Percentiles rank a stretch among this genome's conserved stretches.
phyloP scores from a whole-genome alignment of 1,284 basidiomycete species.

The Sanghuangporus sanghuang region DNA sequence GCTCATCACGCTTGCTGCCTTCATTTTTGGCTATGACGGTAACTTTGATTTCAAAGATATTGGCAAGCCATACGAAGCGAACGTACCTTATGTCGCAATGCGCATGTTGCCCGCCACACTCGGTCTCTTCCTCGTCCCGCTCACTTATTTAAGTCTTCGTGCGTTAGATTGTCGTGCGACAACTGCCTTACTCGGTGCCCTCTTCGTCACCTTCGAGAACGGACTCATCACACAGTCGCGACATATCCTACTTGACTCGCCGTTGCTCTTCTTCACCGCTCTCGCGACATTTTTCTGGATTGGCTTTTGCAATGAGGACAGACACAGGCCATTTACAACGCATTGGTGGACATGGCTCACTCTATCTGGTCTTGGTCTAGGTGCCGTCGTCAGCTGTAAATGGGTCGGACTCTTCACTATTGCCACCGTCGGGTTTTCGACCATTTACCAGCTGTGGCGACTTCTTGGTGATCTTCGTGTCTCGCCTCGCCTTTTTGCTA shows the following conservation, averaged over 20 bases:
- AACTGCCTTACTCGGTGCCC: conserved; percentile 83
- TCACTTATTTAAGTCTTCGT: conserved; percentile 92
- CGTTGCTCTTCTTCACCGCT: conserved; percentile 96
- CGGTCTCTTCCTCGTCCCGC: conserved; percentile 84
- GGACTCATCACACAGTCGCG: conserved; percentile 93
- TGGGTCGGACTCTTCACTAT: conserved; percentile 99
- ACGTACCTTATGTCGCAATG: conserved; percentile 96
- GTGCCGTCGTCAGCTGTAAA: conserved; percentile 91
- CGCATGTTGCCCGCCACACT: conserved; percentile 87
- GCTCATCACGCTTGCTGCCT: conserved; percentile 87
- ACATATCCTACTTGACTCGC: conserved; percentile 95
- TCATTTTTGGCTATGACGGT: conserved; percentile 88
- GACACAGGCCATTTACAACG: conserved; percentile 72
- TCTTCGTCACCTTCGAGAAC: conserved; percentile 96
- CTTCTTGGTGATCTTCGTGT: conserved; percentile 87
- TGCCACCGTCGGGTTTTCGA: conserved; percentile 86
- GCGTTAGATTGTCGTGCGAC: conserved; percentile 87
- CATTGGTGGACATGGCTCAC: conserved; percentile 92
- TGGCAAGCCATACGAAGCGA: conserved; percentile 78
- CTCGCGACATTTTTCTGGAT: conserved; percentile 86
- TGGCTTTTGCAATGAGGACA: conserved; percentile 89
- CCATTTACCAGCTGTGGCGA: conserved; percentile 85
- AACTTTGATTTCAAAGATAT: conserved; percentile 97
- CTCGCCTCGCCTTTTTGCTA: conserved; percentile 67
- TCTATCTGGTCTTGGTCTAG: conserved; percentile 86